Conservation (phyloP, 495 filamentous ascomycete species). For the Chaetomium tenue region DNA sequence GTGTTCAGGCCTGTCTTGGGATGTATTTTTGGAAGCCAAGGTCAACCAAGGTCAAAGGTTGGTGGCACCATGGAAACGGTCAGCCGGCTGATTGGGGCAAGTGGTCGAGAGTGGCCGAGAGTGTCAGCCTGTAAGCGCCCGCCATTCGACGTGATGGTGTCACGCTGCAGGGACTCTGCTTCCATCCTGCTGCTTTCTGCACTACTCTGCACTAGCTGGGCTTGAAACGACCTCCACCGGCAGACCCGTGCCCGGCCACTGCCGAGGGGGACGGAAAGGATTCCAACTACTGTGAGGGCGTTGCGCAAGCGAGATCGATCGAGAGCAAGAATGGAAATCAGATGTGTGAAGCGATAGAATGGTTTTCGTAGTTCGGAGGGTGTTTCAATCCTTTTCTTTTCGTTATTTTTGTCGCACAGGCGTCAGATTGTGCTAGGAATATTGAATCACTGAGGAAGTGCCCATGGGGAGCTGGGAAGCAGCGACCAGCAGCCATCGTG, state of each 20-base stretch:
- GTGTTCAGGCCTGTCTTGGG: neutral
- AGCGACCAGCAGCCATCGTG: neutral
- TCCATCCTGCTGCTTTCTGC: neutral
- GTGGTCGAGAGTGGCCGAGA: neutral
- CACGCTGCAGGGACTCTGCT: neutral
- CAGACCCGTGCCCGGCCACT: neutral
- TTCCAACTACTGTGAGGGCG: too few relatives aligned
- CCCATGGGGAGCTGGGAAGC: neutral
- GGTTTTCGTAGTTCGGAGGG: too few relatives aligned
- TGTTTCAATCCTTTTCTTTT: neutral
- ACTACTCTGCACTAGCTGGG: neutral
- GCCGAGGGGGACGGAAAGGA: neutral
- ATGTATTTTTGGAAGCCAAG: conserved; percentile 9
- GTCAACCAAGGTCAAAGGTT: neutral
- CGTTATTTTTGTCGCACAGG: neutral
- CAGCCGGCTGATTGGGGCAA: neutral
- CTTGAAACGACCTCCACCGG: neutral
- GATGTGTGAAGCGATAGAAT: neutral
- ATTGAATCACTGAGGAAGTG: neutral
- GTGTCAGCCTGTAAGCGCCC: conserved; percentile 6
- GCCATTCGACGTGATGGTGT: neutral
- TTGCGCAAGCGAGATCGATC: neutral
- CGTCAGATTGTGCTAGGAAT: neutral
- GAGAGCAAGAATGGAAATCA: neutral
- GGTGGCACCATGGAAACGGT: neutral